Evolutionary conservation across 2,329 filamentous ascomycete species (phyloP).

Genomic region (Sarocladiaceae sp.): DNA sequence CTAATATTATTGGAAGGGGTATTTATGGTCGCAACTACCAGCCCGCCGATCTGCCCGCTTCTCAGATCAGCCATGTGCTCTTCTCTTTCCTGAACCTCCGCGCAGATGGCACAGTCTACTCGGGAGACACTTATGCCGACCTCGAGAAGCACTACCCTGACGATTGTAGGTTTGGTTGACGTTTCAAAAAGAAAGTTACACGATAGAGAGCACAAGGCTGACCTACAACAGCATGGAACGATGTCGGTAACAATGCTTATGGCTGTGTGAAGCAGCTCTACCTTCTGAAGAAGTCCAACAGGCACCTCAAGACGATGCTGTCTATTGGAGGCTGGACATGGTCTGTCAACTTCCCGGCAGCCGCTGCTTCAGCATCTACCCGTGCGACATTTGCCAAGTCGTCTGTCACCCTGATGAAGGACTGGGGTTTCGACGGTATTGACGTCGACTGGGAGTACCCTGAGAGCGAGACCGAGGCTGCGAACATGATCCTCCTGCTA

Average conservation of each 20-base stretch:
- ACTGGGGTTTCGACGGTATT: constrained; percentile 60
- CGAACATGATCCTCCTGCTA: constrained; percentile 41
- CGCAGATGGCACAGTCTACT: constrained; percentile 65
- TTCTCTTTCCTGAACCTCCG: constrained; percentile 78
- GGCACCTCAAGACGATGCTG: constrained; percentile 72
- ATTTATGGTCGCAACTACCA: constrained; percentile 74
- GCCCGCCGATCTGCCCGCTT: constrained; percentile 64
- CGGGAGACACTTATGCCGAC: constrained; percentile 68
- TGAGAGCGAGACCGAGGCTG: constrained; percentile 31
- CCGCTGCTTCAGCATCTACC: constrained; percentile 57
- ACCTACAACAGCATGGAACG: constrained; percentile 47
- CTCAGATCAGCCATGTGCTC: constrained; percentile 71
- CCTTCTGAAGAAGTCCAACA: constrained; percentile 71
- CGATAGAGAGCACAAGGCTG: constrained; percentile 10
- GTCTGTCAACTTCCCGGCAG: constrained; percentile 68
- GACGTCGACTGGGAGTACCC: constrained; percentile 39
- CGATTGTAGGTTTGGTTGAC: constrained; percentile 49
- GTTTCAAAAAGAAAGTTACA: no score
- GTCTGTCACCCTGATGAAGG: constrained; percentile 65
- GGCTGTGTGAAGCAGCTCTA: constrained; percentile 79
- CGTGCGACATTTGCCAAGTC: constrained; percentile 64
- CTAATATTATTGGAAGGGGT: constrained; percentile 40
- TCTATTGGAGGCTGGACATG: constrained; percentile 87
- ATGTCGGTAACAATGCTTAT: constrained; percentile 67
- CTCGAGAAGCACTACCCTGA: constrained; percentile 66